Evolutionary conservation across 2,329 filamentous ascomycete genomes (phyloP).

Genomic region (Aplosporella prunicola): DNA sequence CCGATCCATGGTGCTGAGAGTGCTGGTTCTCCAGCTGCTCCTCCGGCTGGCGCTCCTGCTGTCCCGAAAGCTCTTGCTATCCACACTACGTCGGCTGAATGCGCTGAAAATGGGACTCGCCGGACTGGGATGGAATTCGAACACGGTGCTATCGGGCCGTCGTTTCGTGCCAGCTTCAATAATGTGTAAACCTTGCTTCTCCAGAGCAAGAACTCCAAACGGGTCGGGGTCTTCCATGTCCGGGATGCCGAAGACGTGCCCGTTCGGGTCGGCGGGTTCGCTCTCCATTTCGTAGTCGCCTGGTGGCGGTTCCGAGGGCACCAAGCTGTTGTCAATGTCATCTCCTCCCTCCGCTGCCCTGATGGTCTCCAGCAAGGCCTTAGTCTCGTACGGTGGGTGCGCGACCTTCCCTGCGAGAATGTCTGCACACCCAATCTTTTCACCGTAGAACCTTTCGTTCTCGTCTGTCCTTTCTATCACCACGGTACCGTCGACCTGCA

Average conservation of each 20-base stretch:
- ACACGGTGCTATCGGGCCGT: slow-evolving; percentile 66
- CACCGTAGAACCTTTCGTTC: slow-evolving; percentile 76
- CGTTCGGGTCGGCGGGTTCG: slow-evolving; percentile 35
- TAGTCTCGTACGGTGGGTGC: slow-evolving; percentile 46
- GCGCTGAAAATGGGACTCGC: slow-evolving; percentile 60
- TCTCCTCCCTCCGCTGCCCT: slow-evolving; percentile 77
- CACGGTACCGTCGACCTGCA: slow-evolving; percentile 79
- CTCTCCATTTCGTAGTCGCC: slow-evolving; percentile 56
- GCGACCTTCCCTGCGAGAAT: slow-evolving; percentile 54
- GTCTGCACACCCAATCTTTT: slow-evolving; percentile 51
- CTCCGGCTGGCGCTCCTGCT: slow-evolving; percentile 23
- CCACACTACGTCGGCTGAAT: slow-evolving; percentile 56
- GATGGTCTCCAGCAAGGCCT: slow-evolving; percentile 67
- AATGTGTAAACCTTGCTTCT: slow-evolving; percentile 81
- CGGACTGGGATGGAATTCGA: slow-evolving; percentile 71
- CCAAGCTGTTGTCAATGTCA: slow-evolving; percentile 59
- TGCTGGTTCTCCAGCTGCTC: slow-evolving; percentile 63
- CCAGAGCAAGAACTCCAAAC: slow-evolving; percentile 82
- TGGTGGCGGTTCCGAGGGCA: slow-evolving; percentile 64
- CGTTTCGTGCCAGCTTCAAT: slow-evolving; percentile 74
- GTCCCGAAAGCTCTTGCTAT: slow-evolving; percentile 50
- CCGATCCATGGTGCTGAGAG: slow-evolving; percentile 54
- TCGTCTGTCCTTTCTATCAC: slow-evolving; percentile 80
- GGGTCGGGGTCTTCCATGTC: slow-evolving; percentile 78
- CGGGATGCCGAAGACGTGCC: slow-evolving; percentile 64